Conservation (phyloP, 352 stramenopile genomes). For the Phytopythium vexans region DNA sequence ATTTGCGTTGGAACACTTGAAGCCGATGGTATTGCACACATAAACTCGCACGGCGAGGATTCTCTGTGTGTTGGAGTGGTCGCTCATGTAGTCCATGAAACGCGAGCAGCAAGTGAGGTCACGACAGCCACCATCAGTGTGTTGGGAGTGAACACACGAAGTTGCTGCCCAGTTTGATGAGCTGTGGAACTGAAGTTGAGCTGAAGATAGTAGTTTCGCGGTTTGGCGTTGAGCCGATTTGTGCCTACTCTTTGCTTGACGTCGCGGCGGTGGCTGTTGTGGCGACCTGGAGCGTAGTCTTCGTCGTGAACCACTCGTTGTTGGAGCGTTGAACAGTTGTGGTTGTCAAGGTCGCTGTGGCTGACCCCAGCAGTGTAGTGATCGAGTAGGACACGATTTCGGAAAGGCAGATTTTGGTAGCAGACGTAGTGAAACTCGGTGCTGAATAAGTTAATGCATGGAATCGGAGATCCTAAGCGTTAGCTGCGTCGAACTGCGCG, state of each 20-base stretch:
- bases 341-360: conserved; percentile 20
- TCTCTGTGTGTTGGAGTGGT: conserved; percentile 82
- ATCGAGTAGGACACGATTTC: conserved; percentile 30
- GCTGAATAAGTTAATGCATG: no score
- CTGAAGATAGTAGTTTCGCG: no score
- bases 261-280: not conserved
- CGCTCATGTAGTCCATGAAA: conserved; percentile 89
- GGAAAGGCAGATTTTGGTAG: conserved; percentile 43
- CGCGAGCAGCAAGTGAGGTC: conserved; percentile 48
- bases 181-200: no score
- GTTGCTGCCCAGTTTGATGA: no score
- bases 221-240: not conserved
- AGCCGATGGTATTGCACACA: no score
- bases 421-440: conserved; percentile 1
- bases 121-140: conserved; percentile 10
- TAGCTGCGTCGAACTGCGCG: conserved; percentile 34
- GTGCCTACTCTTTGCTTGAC: not conserved
- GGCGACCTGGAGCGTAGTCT: conserved; percentile 10
- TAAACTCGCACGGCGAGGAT: conserved; percentile 59
- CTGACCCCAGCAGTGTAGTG: conserved; percentile 5
- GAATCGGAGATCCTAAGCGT: no score
- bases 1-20: no score
- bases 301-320: conserved; percentile 54
- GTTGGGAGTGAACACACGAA: conserved; percentile 3
- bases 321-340: conserved; percentile 27